phyloP scores from a whole-genome alignment of 139 green algal genomes.

The Chlamydomonas incerta region DNA sequence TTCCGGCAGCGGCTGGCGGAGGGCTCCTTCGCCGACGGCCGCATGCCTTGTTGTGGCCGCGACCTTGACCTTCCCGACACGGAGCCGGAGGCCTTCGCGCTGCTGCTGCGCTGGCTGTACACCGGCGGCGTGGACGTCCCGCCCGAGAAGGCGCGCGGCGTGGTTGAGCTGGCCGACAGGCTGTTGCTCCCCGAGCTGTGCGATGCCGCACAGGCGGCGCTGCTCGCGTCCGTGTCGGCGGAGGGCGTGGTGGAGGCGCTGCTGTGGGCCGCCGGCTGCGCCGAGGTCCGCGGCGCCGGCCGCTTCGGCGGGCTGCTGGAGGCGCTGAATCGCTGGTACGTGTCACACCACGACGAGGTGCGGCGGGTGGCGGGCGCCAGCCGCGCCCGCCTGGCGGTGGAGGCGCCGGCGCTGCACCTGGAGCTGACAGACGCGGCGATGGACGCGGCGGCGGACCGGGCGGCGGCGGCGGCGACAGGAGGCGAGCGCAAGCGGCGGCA shows the following conservation, averaged over 20 bases:
- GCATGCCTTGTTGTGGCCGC: no score
- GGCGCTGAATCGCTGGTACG: no score
- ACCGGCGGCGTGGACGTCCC: not conserved
- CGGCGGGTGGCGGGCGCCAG: no score
- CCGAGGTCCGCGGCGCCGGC: not conserved
- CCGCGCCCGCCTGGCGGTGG: no score
- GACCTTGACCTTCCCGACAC: not conserved
- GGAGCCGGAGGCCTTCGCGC: not conserved
- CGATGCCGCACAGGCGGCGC: not conserved
- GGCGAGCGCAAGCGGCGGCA: no score
- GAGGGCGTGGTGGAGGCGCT: not conserved
- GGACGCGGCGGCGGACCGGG: no score
- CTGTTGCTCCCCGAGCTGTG: slow-evolving; percentile 5
- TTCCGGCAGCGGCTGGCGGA: not conserved
- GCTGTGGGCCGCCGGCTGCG: no score
- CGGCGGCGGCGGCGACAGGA: no score
- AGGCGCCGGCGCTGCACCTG: no score
- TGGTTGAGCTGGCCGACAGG: not conserved
- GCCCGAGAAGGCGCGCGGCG: not conserved
- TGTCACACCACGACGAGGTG: no score
- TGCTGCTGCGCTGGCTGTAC: not conserved
- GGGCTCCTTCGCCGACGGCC: not conserved
- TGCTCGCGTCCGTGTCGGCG: not conserved
- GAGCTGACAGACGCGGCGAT: no score
- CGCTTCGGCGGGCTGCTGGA: no score